These are phyloP conservation scores for Allodekkera sacchari DNA, from an alignment of 805 yeast species.

Conservation along the genomic window DNA sequence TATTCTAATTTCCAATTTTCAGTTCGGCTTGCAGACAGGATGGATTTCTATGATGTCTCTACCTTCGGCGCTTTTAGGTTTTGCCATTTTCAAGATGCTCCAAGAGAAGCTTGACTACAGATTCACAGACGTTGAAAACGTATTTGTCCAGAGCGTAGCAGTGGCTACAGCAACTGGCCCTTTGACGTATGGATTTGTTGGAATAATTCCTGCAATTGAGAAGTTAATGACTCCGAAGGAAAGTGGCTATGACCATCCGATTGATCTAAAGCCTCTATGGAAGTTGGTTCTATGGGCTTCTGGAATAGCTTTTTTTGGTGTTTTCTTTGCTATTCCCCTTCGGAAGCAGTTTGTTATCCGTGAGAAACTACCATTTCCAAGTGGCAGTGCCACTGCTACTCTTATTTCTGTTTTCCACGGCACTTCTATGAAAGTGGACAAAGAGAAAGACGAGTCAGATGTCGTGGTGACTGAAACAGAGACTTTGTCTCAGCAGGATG, in stretches of 20 bases:
- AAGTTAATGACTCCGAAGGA: conserved; percentile 75
- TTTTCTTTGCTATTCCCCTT: conserved; percentile 86
- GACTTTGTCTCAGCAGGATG: not conserved
- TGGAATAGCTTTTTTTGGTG: conserved; percentile 90
- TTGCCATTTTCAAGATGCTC: conserved; percentile 65
- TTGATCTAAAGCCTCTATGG: conserved; percentile 26
- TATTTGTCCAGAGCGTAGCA: conserved; percentile 82
- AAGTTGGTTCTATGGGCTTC: conserved; percentile 74
- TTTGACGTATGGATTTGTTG: conserved; percentile 87
- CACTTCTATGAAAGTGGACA: conserved; percentile 39
- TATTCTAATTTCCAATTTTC: conserved; percentile 84
- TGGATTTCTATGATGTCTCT: conserved; percentile 99
- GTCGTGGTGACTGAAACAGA: not conserved
- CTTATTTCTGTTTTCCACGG: conserved; percentile 81
- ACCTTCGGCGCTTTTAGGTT: conserved; percentile 86
- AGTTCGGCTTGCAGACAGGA: conserved; percentile 94
- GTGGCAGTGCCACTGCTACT: conserved; percentile 95
- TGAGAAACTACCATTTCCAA: conserved; percentile 86
- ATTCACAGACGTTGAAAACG: conserved; percentile 88
- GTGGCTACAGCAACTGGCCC: conserved; percentile 99
- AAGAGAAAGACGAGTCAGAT: conserved; percentile 1
- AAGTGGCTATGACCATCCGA: conserved; percentile 45
- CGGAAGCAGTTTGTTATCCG: conserved; percentile 80
- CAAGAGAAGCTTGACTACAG: conserved; percentile 30
- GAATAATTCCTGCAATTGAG: conserved; percentile 93